phyloP scores from a whole-genome alignment of 2,329 filamentous ascomycete species.

The Paecilomyces dactylethromorphus region DNA sequence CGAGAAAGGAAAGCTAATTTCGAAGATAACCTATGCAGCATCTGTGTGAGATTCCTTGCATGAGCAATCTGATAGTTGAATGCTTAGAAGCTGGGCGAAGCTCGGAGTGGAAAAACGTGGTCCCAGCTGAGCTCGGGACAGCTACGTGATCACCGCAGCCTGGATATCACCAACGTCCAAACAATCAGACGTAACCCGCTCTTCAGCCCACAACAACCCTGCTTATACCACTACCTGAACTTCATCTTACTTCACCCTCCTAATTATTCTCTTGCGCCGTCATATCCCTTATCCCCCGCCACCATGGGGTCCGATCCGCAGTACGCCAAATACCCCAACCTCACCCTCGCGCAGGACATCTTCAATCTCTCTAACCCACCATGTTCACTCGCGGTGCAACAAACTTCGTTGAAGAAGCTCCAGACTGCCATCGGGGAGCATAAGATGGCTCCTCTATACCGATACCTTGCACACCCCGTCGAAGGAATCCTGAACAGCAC shows the following conservation, averaged over 20 bases:
- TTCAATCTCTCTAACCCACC: slow-evolving; percentile 61
- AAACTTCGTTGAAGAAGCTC: slow-evolving; percentile 53
- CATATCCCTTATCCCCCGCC: slow-evolving; percentile 14
- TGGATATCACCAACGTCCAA: neutral
- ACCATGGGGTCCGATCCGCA: slow-evolving; percentile 59
- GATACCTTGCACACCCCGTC: slow-evolving; percentile 57
- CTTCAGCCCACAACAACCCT: neutral
- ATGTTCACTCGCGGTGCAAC: slow-evolving; percentile 45
- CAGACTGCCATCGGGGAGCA: slow-evolving; percentile 58
- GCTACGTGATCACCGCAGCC: slow-evolving; percentile 11
- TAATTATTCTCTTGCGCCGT: neutral
- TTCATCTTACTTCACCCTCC: slow-evolving; percentile 1
- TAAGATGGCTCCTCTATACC: slow-evolving; percentile 63
- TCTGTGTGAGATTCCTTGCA: too few species aligned
- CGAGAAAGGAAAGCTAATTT: too few species aligned
- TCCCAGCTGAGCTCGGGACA: slow-evolving; percentile 29
- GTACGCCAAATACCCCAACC: slow-evolving; percentile 59
- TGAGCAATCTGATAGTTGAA: neutral
- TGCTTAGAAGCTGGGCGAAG: neutral
- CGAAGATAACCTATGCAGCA: too few species aligned
- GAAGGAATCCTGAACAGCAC: slow-evolving; percentile 73
- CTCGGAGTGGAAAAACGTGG: slow-evolving; percentile 24
- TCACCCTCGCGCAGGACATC: slow-evolving; percentile 59
- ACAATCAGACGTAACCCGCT: slow-evolving; percentile 5
- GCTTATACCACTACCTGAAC: slow-evolving; percentile 2